Evolutionary conservation across 306 rosid species (phyloP), one percentile per base, ranked within the genome.

Genomic region (Hippophae gyantsensis): DNA sequence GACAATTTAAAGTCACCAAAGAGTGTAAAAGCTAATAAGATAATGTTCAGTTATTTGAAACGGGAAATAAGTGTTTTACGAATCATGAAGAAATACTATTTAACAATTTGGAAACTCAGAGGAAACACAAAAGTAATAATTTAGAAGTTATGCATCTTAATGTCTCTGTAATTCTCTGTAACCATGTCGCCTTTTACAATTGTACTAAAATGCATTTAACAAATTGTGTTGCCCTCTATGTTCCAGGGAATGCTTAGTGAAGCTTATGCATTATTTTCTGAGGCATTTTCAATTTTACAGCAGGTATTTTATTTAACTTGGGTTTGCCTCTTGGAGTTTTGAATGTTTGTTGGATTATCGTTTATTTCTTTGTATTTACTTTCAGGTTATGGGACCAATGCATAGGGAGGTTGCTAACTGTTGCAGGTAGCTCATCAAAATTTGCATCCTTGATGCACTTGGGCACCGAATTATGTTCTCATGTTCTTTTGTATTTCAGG

Each of bases 381-480:
- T 2, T 60, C 76, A 93, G 99, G 99, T 93, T 67, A 93, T 97
- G 63, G 99, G 97, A 27, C 97, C 95, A 32, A 88, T 93, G 99
- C 99, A 93, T 76, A 86, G 94, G 50, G 99, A 88, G 74, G 99
- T 88, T 77, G 99, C 99, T 13, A 93, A 93, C 63, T 93, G 99
- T 67, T 88, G 97, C 66, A 93, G 97, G 99, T 92, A 80, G 13
- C 27, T 73, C 38, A 43, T 27, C 42, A 6, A 27, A 59, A 13
- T 10, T 8, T 52, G 57, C 43, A 27, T 46, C 52, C 61, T 26
- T 41, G 54, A 56, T 61, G 40, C 13, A 62, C 54, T 48, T 68
- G 18, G 55, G 64, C 51, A 51, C 43, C 53, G 13, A 52, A 52
- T 50, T 49, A 49, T 49, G 14, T 49, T 44, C 25, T 64, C 23